Evolutionary conservation across 108 stramenopile genomes (phyloP).

Genomic region (Fistulifera pelliculosa): DNA sequence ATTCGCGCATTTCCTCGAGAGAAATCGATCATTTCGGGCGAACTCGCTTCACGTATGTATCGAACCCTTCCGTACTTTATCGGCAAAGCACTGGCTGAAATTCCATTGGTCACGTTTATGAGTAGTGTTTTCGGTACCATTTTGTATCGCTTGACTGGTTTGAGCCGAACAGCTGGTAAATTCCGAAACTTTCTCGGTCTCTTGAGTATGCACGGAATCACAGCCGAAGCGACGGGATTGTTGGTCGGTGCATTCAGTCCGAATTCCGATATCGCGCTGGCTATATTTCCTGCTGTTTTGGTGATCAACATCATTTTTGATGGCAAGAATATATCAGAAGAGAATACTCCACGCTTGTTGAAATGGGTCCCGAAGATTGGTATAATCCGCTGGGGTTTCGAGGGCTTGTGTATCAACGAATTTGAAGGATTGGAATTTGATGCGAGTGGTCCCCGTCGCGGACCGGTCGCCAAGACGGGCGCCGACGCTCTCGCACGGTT

Average conservation of each 20-base stretch:
- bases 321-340: slow-evolving; percentile 75
- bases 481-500: slow-evolving; percentile 71
- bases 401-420: slow-evolving; percentile 78
- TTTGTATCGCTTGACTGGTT: slow-evolving; percentile 71
- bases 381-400: slow-evolving; percentile 79
- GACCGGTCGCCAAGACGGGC: slow-evolving; percentile 68
- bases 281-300: slow-evolving; percentile 74
- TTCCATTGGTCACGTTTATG: slow-evolving; percentile 76
- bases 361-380: slow-evolving; percentile 66
- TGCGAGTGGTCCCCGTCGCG: slow-evolving; percentile 59
- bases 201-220: slow-evolving; percentile 62
- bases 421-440: slow-evolving; percentile 72
- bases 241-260: slow-evolving; percentile 60
- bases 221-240: slow-evolving; percentile 62
- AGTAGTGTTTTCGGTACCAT: slow-evolving; percentile 74
- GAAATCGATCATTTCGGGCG: slow-evolving; percentile 65
- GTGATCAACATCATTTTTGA: slow-evolving; percentile 89
- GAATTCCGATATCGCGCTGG: slow-evolving; percentile 63
- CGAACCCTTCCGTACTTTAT: slow-evolving; percentile 85
- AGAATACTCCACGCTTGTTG: slow-evolving; percentile 64
- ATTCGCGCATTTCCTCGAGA: slow-evolving; percentile 82
- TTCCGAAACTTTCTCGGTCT: slow-evolving; percentile 75
- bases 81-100: slow-evolving; percentile 87
- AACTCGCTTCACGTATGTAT: slow-evolving; percentile 70
- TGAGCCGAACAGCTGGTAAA: slow-evolving; percentile 37